Conservation (phyloP, 352 stramenopile genomes). For the Pythium myriotylum region DNA sequence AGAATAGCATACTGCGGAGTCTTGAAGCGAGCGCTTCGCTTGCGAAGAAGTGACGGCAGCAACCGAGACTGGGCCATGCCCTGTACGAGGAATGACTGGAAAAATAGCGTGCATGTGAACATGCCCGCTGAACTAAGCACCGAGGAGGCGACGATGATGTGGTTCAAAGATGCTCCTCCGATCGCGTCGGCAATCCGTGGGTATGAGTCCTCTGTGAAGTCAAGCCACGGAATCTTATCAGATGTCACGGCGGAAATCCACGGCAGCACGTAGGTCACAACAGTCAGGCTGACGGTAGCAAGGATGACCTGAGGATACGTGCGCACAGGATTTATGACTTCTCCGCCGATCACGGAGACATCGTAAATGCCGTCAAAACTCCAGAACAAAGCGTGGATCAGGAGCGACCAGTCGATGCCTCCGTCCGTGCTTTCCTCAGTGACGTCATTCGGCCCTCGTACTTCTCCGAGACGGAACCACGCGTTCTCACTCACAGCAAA, state of each 20-base stretch:
- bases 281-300: slow-evolving; percentile 57
- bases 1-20: slow-evolving; percentile 27
- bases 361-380: slow-evolving; percentile 92
- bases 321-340: slow-evolving; percentile 69
- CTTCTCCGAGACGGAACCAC: slow-evolving; percentile 30
- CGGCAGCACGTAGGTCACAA: slow-evolving; percentile 37
- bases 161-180: slow-evolving; percentile 67
- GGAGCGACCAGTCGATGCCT: slow-evolving; percentile 65
- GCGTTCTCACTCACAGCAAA: slow-evolving; percentile 30
- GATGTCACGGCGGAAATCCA: slow-evolving; percentile 15
- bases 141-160: slow-evolving; percentile 48
- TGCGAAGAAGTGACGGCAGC: slow-evolving; percentile 72
- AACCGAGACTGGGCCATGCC: slow-evolving; percentile 65
- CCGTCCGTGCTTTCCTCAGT: neutral
- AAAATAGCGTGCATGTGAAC: slow-evolving; percentile 86
- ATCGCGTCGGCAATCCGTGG: slow-evolving; percentile 23
- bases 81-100: slow-evolving; percentile 81
- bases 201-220: slow-evolving; percentile 22
- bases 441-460: slow-evolving; percentile 1
- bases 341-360: slow-evolving; percentile 78
- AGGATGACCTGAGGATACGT: slow-evolving; percentile 65
- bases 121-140: slow-evolving; percentile 75
- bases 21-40: slow-evolving; percentile 17
- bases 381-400: slow-evolving; percentile 94
- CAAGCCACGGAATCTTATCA: slow-evolving; percentile 17